A percentile compares a stretch with the other conserved stretches of the same genome.
These are phyloP conservation scores for Priceomyces fermenticarens DNA, from an alignment of 805 yeast species.

Conservation along the genomic window DNA sequence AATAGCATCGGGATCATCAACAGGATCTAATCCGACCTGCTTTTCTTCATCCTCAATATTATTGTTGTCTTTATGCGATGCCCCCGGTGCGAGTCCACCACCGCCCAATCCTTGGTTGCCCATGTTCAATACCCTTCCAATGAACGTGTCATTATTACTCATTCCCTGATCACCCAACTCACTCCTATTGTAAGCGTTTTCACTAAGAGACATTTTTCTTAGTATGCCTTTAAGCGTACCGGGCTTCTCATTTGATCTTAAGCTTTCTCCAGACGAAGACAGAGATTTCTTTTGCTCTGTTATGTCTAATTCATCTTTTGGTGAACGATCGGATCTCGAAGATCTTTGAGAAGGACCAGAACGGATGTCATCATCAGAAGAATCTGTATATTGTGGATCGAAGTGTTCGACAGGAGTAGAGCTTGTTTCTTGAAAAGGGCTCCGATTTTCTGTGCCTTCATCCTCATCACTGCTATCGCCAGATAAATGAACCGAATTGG, in stretches of 20 bases:
- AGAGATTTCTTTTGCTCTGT: conserved; percentile 17
- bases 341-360: conserved; percentile 10
- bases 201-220: conserved; percentile 34
- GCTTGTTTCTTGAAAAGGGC: conserved; percentile 4
- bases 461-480: conserved; percentile 6
- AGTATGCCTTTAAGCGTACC: conserved; percentile 27
- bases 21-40: conserved; percentile 15
- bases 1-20: conserved; percentile 31
- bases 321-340: conserved; percentile 1
- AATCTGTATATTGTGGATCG: background rate
- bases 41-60: conserved; percentile 31
- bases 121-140: conserved; percentile 33
- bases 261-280: conserved; percentile 7
- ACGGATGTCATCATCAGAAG: conserved; percentile 4
- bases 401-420: conserved; percentile 4
- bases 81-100: conserved; percentile 45
- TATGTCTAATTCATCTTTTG: conserved; percentile 16
- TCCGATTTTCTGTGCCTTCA: conserved; percentile 8
- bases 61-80: conserved; percentile 15
- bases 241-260: conserved; percentile 8
- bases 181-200: conserved; percentile 19
- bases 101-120: conserved; percentile 29
- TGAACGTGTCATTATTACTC: conserved; percentile 34
- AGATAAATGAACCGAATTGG: background rate
- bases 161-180: conserved; percentile 12